Conservation (phyloP, 2,329 filamentous ascomycete species). For the Ciborinia camelliae region DNA sequence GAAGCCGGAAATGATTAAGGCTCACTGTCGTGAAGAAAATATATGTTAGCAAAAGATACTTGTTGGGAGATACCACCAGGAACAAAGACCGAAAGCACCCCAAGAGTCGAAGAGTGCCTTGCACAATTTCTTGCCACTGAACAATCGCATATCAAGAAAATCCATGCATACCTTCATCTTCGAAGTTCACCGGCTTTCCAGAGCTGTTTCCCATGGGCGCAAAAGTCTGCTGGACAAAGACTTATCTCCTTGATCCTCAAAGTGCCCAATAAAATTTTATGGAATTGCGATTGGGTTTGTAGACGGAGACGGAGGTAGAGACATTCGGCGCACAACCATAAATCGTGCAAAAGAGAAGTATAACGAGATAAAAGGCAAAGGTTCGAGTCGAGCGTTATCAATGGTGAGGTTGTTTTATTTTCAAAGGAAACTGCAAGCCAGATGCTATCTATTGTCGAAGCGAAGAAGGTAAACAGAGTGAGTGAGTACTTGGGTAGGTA, state of each 20-base stretch:
- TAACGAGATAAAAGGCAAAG: background rate
- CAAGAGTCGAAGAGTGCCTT: background rate
- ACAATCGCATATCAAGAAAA: background rate
- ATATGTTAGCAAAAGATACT: conserved; percentile 23
- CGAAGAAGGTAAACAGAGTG: background rate
- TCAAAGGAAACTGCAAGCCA: background rate
- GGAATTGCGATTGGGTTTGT: conserved; percentile 3
- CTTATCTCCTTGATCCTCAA: background rate
- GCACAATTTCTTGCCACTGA: conserved; percentile 9
- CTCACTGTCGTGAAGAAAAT: conserved; percentile 62
- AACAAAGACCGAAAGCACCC: background rate
- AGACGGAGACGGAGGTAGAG: conserved; percentile 14
- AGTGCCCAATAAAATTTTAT: background rate
- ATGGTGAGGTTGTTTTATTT: background rate
- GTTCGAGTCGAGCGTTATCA: background rate
- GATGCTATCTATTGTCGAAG: background rate
- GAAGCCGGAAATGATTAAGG: conserved; percentile 92
- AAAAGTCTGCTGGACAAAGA: background rate
- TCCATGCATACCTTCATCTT: conserved; percentile 75
- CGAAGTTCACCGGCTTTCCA: conserved; percentile 88
- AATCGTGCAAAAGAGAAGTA: conserved; percentile 5
- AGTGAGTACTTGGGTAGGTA: background rate
- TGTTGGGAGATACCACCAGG: background rate
- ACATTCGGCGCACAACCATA: conserved; percentile 13
- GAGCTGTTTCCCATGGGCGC: conserved; percentile 84